Evolutionary conservation across 1,284 basidiomycete species (phyloP).

Genomic region (Rhodotorula sp.): DNA sequence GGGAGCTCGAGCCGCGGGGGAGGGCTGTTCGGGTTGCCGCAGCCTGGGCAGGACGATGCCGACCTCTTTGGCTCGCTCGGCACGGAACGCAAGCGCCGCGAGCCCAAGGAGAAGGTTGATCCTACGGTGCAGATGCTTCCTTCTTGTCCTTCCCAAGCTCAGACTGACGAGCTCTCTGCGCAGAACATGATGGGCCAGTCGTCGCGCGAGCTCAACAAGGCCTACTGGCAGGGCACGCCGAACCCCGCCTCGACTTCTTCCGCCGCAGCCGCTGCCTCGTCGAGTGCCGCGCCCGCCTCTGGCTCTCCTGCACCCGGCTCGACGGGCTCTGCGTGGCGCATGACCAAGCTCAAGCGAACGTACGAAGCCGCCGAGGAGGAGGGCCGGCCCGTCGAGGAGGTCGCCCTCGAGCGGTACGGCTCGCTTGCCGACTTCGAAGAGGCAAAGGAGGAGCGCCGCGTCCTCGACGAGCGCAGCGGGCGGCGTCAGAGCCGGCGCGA

Average conservation of each 20-base stretch:
- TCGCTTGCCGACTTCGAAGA: slow-evolving; percentile 81
- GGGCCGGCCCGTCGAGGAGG: slow-evolving; percentile 69
- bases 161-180: background rate
- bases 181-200: slow-evolving; percentile 58
- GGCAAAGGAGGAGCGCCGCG: slow-evolving; percentile 77
- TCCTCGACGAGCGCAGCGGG: slow-evolving; percentile 72
- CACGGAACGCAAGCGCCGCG: slow-evolving; percentile 69
- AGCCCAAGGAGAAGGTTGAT: slow-evolving; percentile 64
- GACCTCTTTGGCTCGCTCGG: slow-evolving; percentile 87
- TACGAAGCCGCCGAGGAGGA: slow-evolving; percentile 83
- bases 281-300: slow-evolving; percentile 51
- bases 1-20: slow-evolving; percentile 16
- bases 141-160: background rate
- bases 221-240: slow-evolving; percentile 55
- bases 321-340: slow-evolving; percentile 92
- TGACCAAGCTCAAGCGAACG: slow-evolving; percentile 89
- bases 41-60: slow-evolving; percentile 44
- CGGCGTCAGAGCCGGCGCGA: slow-evolving; percentile 45
- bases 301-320: slow-evolving; percentile 69
- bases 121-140: slow-evolving; percentile 52
- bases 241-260: slow-evolving; percentile 62
- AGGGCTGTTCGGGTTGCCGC: slow-evolving; percentile 33
- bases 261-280: slow-evolving; percentile 16
- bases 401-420: slow-evolving; percentile 86
- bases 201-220: slow-evolving; percentile 71